phyloP scores from a whole-genome alignment of 139 green algal species.

The Eudorina sp. region DNA sequence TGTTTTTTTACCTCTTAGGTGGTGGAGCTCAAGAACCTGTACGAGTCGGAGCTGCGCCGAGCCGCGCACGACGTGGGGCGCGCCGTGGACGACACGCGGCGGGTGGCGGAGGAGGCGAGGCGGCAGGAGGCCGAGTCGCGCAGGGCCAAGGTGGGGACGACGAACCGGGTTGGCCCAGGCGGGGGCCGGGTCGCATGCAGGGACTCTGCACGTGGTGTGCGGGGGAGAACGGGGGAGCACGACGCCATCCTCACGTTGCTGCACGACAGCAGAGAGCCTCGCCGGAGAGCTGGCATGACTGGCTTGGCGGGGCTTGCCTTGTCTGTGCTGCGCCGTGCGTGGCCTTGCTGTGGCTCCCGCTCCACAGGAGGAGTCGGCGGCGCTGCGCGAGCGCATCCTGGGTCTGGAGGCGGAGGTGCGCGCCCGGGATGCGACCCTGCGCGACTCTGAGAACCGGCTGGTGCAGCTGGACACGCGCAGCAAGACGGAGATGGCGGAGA shows the following conservation, averaged over 20 bases:
- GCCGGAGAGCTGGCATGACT: too few species aligned
- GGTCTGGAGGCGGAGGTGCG: conserved; percentile 39
- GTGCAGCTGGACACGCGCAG: conserved; percentile 23
- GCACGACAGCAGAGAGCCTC: too few species aligned
- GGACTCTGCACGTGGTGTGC: too few species aligned
- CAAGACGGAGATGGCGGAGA: conserved; percentile 51
- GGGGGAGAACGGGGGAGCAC: too few species aligned
- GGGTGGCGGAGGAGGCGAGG: conserved; percentile 24
- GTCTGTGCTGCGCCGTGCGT: too few species aligned
- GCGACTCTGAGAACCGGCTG: neutral
- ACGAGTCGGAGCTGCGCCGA: conserved; percentile 37
- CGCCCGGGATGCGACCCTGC: neutral
- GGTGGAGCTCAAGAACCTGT: conserved; percentile 9
- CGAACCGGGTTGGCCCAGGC: neutral
- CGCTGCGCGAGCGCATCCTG: conserved; percentile 41
- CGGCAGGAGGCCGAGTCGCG: conserved; percentile 36
- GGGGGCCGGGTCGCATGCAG: too few species aligned
- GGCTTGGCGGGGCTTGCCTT: too few species aligned
- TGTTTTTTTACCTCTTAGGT: neutral
- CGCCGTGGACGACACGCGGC: conserved; percentile 44
- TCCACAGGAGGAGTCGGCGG: conserved; percentile 1
- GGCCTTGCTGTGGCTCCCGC: neutral
- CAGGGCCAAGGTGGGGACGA: neutral
- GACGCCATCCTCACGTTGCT: too few species aligned
- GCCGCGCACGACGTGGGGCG: conserved; percentile 15